Evolutionary conservation across 2,329 filamentous ascomycete species (phyloP).

Genomic region (Fonsecaea monophora): DNA sequence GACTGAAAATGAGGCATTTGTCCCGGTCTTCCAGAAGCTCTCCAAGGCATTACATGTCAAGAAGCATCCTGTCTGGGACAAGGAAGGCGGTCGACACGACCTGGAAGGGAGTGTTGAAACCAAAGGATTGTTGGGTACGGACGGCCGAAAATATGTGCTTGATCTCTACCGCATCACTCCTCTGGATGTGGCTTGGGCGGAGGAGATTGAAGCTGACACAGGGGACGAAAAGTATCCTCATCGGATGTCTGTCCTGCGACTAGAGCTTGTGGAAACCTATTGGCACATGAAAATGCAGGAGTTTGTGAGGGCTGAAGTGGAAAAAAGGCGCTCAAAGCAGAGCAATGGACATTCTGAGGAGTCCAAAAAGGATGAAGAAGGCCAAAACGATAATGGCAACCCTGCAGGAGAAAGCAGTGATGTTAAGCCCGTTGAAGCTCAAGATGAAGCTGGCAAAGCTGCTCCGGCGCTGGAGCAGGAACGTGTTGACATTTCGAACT

Average conservation of each 20-base stretch:
- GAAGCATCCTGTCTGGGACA: slow-evolving; percentile 97
- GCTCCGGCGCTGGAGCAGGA: slow-evolving; percentile 59
- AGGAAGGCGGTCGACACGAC: slow-evolving; percentile 87
- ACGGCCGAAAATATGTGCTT: slow-evolving; percentile 95
- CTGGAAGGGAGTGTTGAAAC: slow-evolving; percentile 96
- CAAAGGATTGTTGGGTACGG: slow-evolving; percentile 95
- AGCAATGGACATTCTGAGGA: slow-evolving; percentile 48
- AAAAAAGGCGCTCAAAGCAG: slow-evolving; percentile 62
- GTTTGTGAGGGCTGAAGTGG: slow-evolving; percentile 81
- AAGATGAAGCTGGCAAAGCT: slow-evolving; percentile 42
- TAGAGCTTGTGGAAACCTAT: slow-evolving; percentile 87
- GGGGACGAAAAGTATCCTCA: slow-evolving; percentile 76
- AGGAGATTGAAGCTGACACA: slow-evolving; percentile 68
- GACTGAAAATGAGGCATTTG: slow-evolving; percentile 86
- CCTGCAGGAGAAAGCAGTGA: slow-evolving; percentile 48
- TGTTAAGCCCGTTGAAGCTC: slow-evolving; percentile 52
- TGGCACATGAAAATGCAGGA: slow-evolving; percentile 85
- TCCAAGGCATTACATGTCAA: slow-evolving; percentile 91
- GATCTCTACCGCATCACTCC: slow-evolving; percentile 95
- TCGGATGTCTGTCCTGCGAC: slow-evolving; percentile 90
- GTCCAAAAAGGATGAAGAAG: slow-evolving; percentile 41
- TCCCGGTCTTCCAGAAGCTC: slow-evolving; percentile 82
- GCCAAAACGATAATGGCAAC: slow-evolving; percentile 42
- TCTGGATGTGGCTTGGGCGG: slow-evolving; percentile 87
- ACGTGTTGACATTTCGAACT: slow-evolving; percentile 83